Evolutionary conservation across 495 filamentous ascomycete species (phyloP).

Genomic region (Xylaria bambusicola): DNA sequence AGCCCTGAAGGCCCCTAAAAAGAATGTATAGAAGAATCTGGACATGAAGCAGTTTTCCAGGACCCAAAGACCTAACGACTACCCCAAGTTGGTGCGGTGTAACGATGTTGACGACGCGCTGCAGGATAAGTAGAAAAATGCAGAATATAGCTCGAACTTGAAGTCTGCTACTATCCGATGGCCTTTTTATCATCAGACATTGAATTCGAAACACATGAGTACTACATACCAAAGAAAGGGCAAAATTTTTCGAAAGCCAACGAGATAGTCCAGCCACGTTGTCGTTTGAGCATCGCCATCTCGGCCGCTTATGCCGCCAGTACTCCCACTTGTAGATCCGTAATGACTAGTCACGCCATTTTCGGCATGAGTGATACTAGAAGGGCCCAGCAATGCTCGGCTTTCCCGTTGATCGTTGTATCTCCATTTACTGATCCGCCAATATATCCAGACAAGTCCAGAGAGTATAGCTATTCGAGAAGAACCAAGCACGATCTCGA

Average conservation of each 20-base stretch:
- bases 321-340: neutral
- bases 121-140: slow-evolving; percentile 62
- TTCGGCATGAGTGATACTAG: no score
- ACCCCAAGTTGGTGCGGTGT: slow-evolving; percentile 65
- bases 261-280: slow-evolving; percentile 1
- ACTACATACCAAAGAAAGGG: neutral
- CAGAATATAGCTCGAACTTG: slow-evolving; percentile 39
- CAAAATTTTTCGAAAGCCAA: slow-evolving; percentile 4
- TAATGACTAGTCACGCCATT: neutral
- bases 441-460: no score
- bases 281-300: neutral
- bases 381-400: no score
- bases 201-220: neutral
- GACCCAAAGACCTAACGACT: slow-evolving; percentile 61
- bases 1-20: slow-evolving; percentile 71
- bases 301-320: neutral
- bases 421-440: no score
- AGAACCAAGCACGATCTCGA: no score
- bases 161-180: neutral
- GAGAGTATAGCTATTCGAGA: no score
- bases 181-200: neutral
- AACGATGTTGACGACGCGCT: slow-evolving; percentile 66
- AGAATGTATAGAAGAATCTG: slow-evolving; percentile 66
- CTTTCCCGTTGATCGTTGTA: no score
- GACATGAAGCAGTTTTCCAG: slow-evolving; percentile 5